These are phyloP conservation scores for Phialophora verrucosa DNA, from an alignment of 2,329 filamentous ascomycete genomes.

Conservation along the genomic window DNA sequence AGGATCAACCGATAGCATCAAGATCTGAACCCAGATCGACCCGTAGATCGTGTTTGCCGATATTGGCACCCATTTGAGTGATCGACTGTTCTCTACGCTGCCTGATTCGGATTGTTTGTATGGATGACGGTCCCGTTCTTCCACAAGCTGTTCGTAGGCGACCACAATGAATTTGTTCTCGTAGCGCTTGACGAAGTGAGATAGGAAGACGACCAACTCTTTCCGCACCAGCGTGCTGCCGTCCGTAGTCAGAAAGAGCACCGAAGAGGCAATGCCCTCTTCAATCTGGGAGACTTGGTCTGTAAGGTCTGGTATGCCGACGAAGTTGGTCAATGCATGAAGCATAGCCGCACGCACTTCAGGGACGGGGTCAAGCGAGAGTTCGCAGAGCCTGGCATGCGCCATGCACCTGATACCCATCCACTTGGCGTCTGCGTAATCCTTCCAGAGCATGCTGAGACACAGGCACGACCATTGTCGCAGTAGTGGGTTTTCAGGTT, in stretches of 20 bases:
- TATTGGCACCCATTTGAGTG: slow-evolving; percentile 57
- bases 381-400: slow-evolving; percentile 76
- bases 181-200: slow-evolving; percentile 86
- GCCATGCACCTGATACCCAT: slow-evolving; percentile 88
- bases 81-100: slow-evolving; percentile 38
- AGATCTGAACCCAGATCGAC: slow-evolving; percentile 89
- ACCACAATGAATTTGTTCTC: slow-evolving; percentile 90
- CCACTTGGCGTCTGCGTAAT: slow-evolving; percentile 93
- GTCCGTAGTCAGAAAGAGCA: slow-evolving; percentile 90
- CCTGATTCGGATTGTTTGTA: slow-evolving; percentile 46
- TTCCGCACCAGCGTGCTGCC: slow-evolving; percentile 93
- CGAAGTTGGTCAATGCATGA: slow-evolving; percentile 89
- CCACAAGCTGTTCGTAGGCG: slow-evolving; percentile 85
- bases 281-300: slow-evolving; percentile 90
- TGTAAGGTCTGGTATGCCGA: slow-evolving; percentile 90
- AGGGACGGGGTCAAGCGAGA: slow-evolving; percentile 83
- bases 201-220: slow-evolving; percentile 91
- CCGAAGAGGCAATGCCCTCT: slow-evolving; percentile 84
- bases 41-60: slow-evolving; percentile 91
- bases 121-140: slow-evolving; percentile 75
- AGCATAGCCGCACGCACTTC: slow-evolving; percentile 94
- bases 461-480: slow-evolving; percentile 96
- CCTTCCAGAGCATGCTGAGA: slow-evolving; percentile 91
- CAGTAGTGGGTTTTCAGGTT: slow-evolving; percentile 84
- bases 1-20: slow-evolving; percentile 90